These are phyloP conservation scores for Hibiscus trionum DNA, from an alignment of 345 rosid genomes.

Conservation along the genomic window DNA sequence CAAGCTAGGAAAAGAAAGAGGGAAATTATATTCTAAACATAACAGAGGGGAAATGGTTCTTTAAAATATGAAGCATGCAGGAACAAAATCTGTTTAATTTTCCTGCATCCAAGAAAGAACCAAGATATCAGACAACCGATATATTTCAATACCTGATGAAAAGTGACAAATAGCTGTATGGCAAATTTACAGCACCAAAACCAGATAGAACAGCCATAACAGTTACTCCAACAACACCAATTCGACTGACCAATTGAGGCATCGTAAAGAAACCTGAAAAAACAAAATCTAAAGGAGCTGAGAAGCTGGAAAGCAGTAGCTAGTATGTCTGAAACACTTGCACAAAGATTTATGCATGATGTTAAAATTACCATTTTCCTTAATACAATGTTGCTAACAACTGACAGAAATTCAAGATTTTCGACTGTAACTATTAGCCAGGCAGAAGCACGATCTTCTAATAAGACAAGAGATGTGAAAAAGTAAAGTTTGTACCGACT, in stretches of 20 bases:
- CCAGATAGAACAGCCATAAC: constrained; percentile 97
- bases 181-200: constrained; percentile 96
- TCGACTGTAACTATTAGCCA: neutral
- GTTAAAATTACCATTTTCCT: neutral
- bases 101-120: neutral
- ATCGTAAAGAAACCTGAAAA: constrained; percentile 78
- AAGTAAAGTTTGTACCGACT: neutral
- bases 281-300: constrained; percentile 13
- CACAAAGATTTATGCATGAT: neutral
- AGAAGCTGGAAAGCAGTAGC: neutral
- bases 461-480: neutral
- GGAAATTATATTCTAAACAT: neutral
- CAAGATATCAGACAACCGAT: constrained; percentile 1
- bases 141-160: constrained; percentile 61
- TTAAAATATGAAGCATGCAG: neutral
- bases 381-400: neutral
- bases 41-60: neutral
- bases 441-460: neutral
- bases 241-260: constrained; percentile 95
- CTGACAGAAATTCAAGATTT: neutral
- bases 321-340: constrained; percentile 1
- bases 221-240: constrained; percentile 95
- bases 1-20: neutral
- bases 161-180: constrained; percentile 93
- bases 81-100: neutral